Conservation (phyloP, 805 yeast genomes). For the Debaryomyces tyrocola region DNA sequence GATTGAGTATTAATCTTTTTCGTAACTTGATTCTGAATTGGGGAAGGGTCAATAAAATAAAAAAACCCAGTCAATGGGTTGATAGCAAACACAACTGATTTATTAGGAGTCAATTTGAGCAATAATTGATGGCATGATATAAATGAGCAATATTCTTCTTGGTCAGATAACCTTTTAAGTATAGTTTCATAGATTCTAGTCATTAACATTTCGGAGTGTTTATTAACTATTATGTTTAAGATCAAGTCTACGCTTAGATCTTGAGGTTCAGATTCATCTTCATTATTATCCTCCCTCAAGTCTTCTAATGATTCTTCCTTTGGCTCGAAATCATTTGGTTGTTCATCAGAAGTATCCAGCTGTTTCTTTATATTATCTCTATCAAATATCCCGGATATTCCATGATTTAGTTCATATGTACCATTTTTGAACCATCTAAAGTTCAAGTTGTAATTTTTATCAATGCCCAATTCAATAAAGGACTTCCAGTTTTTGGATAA, state of each 20-base stretch:
- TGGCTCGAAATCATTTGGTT: not conserved
- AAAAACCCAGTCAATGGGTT: slow-evolving; percentile 42
- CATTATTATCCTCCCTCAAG: slow-evolving; percentile 6
- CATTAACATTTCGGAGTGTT: slow-evolving; percentile 37
- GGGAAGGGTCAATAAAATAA: slow-evolving; percentile 40
- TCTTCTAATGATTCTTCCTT: slow-evolving; percentile 1
- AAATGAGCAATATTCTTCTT: slow-evolving; percentile 9
- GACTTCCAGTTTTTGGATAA: slow-evolving; percentile 49
- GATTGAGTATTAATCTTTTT: slow-evolving; percentile 30
- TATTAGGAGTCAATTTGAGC: slow-evolving; percentile 30
- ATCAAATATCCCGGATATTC: slow-evolving; percentile 7
- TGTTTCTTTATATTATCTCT: slow-evolving; percentile 4
- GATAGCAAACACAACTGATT: slow-evolving; percentile 36
- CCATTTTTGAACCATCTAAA: slow-evolving; percentile 69
- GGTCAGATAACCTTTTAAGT: slow-evolving; percentile 8
- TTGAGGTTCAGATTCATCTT: slow-evolving; percentile 17
- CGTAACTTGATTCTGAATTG: slow-evolving; percentile 31
- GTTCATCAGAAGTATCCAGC: slow-evolving; percentile 22
- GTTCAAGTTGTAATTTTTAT: slow-evolving; percentile 44
- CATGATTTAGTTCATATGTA: slow-evolving; percentile 24
- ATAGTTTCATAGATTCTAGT: slow-evolving; percentile 18
- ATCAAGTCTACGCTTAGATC: slow-evolving; percentile 37
- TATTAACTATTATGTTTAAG: slow-evolving; percentile 35
- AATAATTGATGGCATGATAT: slow-evolving; percentile 35
- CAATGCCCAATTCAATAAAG: slow-evolving; percentile 62